A percentile compares a stretch with the other conserved stretches of the same genome.
phyloP scores from a whole-genome alignment of 352 stramenopile genomes.

The Phytophthora pini region DNA sequence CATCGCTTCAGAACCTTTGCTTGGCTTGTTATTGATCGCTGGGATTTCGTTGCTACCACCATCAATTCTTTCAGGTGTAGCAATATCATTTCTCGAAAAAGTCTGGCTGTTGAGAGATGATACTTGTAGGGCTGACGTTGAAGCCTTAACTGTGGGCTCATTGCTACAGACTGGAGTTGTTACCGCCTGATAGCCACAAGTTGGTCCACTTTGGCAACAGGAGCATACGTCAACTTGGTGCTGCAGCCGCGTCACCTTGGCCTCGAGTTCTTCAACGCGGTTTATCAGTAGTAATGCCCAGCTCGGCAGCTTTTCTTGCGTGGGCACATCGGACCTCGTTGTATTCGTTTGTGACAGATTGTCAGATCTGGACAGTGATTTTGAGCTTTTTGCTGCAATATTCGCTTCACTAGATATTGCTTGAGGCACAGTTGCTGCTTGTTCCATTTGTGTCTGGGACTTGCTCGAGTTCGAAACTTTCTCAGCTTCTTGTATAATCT shows the following conservation, averaged over 20 bases:
- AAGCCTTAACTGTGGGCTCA: too few species aligned
- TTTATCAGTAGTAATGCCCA: slow-evolving; percentile 14
- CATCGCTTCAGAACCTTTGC: neutral
- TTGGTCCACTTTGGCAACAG: neutral
- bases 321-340: neutral
- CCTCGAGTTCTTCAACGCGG: slow-evolving; percentile 14
- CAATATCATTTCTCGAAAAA: neutral
- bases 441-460: neutral
- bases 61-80: neutral
- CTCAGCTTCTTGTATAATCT: neutral
- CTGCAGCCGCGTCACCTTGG: slow-evolving; percentile 16
- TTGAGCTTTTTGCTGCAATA: slow-evolving; percentile 4
- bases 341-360: neutral
- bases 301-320: slow-evolving; percentile 12
- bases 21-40: neutral
- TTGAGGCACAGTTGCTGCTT: neutral
- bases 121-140: neutral
- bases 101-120: neutral
- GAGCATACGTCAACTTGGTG: slow-evolving; percentile 2
- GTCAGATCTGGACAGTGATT: neutral
- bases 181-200: neutral
- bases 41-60: neutral
- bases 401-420: neutral
- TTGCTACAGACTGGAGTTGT: neutral
- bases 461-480: neutral